Evolutionary conservation across 1,284 basidiomycete genomes (phyloP).

Genomic region (Melampsora abietis-canadensis): DNA sequence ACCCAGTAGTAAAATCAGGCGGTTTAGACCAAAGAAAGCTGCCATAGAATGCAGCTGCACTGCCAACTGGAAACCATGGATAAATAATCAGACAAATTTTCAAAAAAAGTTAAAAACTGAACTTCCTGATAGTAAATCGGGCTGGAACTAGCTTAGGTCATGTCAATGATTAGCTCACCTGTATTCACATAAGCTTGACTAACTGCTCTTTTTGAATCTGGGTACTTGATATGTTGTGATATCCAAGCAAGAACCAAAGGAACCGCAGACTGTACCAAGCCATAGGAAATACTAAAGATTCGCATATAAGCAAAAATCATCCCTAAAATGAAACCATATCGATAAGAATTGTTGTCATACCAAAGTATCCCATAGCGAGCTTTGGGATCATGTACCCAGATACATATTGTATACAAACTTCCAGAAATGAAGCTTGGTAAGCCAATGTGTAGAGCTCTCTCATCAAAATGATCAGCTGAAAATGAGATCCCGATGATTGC

Average conservation of each 20-base stretch:
- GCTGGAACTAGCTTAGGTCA: conserved; percentile 45
- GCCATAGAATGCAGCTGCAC: conserved; percentile 56
- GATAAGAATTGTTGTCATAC: conserved; percentile 3
- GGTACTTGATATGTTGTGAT: conserved; percentile 53
- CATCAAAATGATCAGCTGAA: conserved; percentile 32
- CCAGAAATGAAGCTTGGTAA: conserved; percentile 21
- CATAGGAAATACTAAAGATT: conserved; percentile 53
- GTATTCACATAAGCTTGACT: conserved; percentile 54
- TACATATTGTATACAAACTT: conserved; percentile 16
- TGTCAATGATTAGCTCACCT: conserved; percentile 18
- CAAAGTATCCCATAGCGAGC: conserved; percentile 23
- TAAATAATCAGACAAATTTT: not conserved
- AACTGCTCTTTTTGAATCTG: conserved; percentile 56
- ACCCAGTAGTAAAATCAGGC: conserved; percentile 18
- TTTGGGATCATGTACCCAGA: conserved; percentile 3
- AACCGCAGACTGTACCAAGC: conserved; percentile 56
- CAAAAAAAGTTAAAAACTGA: no score
- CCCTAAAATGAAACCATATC: not conserved
- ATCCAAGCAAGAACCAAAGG: conserved; percentile 56
- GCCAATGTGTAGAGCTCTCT: conserved; percentile 9
- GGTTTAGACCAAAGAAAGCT: conserved; percentile 57
- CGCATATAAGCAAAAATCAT: not conserved
- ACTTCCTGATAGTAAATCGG: not conserved
- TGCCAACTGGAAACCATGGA: conserved; percentile 47
- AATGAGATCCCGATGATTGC: conserved; percentile 54